These are phyloP conservation scores for Verticillium albo-atrum DNA, from an alignment of 2,329 filamentous ascomycete species.

Conservation along the genomic window DNA sequence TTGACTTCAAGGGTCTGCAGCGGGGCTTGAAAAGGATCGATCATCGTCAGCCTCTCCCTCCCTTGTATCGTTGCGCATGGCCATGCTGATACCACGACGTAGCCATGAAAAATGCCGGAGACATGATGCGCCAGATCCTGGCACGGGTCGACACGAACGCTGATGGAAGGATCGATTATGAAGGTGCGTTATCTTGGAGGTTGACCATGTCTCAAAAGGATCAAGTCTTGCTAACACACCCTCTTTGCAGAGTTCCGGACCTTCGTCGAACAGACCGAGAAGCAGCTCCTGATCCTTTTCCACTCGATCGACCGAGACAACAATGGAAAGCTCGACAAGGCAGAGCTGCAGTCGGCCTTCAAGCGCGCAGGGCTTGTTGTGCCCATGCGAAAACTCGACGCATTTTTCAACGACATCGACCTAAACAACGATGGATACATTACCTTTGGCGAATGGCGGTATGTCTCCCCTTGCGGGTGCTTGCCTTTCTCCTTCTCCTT, in stretches of 20 bases:
- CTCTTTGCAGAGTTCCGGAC: constrained; percentile 72
- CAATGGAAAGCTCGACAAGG: constrained; percentile 81
- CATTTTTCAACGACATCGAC: constrained; percentile 89
- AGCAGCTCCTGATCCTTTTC: constrained; percentile 78
- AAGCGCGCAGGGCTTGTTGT: constrained; percentile 73
- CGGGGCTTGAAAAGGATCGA: constrained; percentile 84
- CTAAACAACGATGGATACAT: constrained; percentile 83
- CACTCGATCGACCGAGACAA: constrained; percentile 79
- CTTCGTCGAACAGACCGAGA: constrained; percentile 85
- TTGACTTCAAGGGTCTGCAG: constrained; percentile 81
- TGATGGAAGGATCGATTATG: constrained; percentile 86
- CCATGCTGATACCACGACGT: constrained; percentile 6
- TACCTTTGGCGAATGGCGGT: constrained; percentile 96
- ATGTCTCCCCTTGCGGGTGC: constrained; percentile 33
- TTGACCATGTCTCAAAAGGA: constrained; percentile 5
- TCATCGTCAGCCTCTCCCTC: constrained; percentile 60
- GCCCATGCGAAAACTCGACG: constrained; percentile 69
- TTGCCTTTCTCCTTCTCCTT: constrained; percentile 7
- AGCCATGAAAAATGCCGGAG: constrained; percentile 86
- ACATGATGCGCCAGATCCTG: constrained; percentile 76
- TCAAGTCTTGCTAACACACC: constrained; percentile 7
- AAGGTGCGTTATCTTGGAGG: constrained; percentile 53
- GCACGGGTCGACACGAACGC: constrained; percentile 78
- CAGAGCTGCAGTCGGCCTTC: constrained; percentile 79
- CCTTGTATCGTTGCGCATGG: background rate